Evolutionary conservation across 2,329 filamentous ascomycete species (phyloP), one percentile per base, ranked within the genome.

Genomic region (Colletotrichum incanum): DNA sequence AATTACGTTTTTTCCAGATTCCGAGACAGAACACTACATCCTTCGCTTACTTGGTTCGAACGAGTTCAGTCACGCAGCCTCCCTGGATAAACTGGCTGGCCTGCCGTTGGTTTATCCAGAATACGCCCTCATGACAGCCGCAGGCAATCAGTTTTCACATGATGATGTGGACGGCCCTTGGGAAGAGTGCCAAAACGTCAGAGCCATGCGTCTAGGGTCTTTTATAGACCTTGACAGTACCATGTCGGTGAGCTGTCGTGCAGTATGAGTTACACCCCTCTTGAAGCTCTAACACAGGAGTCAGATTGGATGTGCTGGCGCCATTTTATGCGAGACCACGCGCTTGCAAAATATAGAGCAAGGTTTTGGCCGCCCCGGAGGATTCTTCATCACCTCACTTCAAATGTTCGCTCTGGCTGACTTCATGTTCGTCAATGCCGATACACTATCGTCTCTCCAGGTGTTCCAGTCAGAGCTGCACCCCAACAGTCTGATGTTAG

Each of bases 401-500:
- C 88, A 93, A 77, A 95, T 94, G 90, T 95, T 97, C 80, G 92
- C 88, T 41, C 84, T 98, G 31, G 81, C 82, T 47, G 79, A 86
- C 65, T 84, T 84, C 62, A 94, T 96, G 91, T 94, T 96, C 77
- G 86, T 98, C 75, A 96, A 94, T 76, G 84, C 89, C 2, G 94
- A 98, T 78, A 93, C 95, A 0, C 84, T 98, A 52, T 82, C 90
- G 18, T 95, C 95, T 1, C 87, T 99, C 11, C 96, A 98, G 77
- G 94, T 99, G 37, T 86, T 98, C 34, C 92, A 93, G 67, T 91
- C 93, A 1, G 95, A 98, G 79, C 90, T 90, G 14, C 94, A 97
- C 80, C 95, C 94, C 5, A 95, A 94, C 77, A 91, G 89, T 59
- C 93, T 96, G 74, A 93, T 92, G 76, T 92, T 93, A 82, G 93